Evolutionary conservation across 805 yeast species (phyloP), one percentile per base, ranked within the genome.

Genomic region (Ogataea minuta): DNA sequence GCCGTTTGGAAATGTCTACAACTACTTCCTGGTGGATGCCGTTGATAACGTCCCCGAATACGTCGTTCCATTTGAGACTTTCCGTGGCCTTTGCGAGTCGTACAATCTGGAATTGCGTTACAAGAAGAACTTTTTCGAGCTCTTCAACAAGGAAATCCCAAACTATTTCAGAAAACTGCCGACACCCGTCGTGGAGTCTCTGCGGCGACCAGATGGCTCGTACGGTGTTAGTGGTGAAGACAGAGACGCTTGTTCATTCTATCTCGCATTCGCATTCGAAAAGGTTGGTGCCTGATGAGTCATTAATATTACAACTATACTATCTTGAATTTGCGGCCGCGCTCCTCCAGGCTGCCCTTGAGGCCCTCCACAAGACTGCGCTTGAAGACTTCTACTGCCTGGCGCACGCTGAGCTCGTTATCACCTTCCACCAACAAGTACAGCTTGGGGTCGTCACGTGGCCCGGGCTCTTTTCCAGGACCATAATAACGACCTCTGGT

Each of bases 21-120:
- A 76, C 38, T 93, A 85, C 59, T 86, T 70, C 64, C 66, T 93
- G 43, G 80, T 80, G 48, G 99, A 93, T 65, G 99, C 99, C 0
- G 91, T 93, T 34, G 96, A 88, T 46, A 82, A 93, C 53, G 96
- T 93, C 16, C 98, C 98, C 0, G 99, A 93, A 57, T 93, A 84
- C 55, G 95, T 93, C 5, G 96, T 93, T 6, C 98, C 97, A 1
- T 89, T 93, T 62, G 97, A 91, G 54, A 76, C 81, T 1, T 76
- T 93, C 42, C 72, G 95, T 60, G 77, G 82, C 40, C 64, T 91
- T 39, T 95, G 96, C 30, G 87, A 82, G 56, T 95, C 88, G 43
- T 85, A 79, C 59, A 87, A 87, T 10, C 63, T 91, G 46, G 82
- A 79, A 41, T 64, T 93, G 43, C 74, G 81, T 43, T 77, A 77